Conservation (phyloP, 257 asterid species). For the Solanum piurae region DNA sequence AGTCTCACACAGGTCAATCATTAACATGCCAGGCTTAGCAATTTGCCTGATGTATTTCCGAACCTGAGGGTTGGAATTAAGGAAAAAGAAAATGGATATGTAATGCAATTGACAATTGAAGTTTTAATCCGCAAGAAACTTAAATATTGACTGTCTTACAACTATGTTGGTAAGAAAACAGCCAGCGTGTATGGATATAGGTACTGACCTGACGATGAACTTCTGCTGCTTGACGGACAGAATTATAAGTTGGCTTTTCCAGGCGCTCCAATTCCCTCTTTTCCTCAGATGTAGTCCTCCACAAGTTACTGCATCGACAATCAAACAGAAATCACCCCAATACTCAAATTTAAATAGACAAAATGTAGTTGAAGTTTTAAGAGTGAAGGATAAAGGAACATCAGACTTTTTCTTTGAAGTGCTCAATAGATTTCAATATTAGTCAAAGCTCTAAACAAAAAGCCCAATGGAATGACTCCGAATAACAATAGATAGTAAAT, state of each 20-base stretch:
- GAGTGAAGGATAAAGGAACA: background rate
- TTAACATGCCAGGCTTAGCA: conserved; percentile 90
- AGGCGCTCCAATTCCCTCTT: conserved; percentile 90
- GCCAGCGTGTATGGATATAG: background rate
- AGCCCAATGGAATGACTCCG: background rate
- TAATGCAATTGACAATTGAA: background rate
- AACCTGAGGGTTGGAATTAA: conserved; percentile 38
- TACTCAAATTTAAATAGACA: background rate
- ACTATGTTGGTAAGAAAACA: background rate
- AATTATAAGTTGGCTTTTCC: conserved; percentile 77
- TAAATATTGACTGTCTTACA: background rate
- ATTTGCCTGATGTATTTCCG: conserved; percentile 67
- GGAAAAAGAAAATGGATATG: background rate
- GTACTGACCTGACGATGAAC: conserved; percentile 91
- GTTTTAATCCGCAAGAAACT: background rate
- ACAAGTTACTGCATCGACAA: conserved; percentile 51
- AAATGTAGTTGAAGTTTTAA: background rate
- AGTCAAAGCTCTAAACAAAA: background rate
- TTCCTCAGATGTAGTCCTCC: conserved; percentile 97
- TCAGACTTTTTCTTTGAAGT: background rate
- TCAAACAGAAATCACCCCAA: background rate
- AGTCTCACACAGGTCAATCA: conserved; percentile 95
- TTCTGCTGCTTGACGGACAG: conserved; percentile 97
- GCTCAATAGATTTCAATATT: background rate
- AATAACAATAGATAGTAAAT: background rate